Evolutionary conservation across 2,329 filamentous ascomycete genomes (phyloP).

Genomic region (Penicillium sp.): DNA sequence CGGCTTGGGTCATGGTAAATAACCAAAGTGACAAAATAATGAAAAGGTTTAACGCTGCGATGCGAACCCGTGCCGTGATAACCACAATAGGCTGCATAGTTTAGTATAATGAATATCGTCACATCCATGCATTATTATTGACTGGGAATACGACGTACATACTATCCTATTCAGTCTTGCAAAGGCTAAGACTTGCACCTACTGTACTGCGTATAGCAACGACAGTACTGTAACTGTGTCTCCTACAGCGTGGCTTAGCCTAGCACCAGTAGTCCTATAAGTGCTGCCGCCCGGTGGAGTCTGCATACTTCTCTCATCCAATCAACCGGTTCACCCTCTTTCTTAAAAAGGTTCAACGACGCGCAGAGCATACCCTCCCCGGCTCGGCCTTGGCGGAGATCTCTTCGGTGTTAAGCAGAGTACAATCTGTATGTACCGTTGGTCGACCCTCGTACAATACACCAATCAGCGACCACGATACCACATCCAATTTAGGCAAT

Average conservation of each 20-base stretch:
- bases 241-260: background rate
- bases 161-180: background rate
- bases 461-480: conserved; percentile 12
- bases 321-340: background rate
- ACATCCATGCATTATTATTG: too few relatives aligned
- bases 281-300: conserved; percentile 10
- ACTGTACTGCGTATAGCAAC: background rate
- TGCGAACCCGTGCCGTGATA: background rate
- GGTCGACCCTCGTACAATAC: conserved; percentile 8
- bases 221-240: background rate
- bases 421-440: background rate
- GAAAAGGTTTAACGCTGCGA: background rate
- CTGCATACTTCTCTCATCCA: conserved; percentile 5
- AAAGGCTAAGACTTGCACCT: background rate
- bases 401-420: conserved; percentile 1
- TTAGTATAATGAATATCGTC: background rate
- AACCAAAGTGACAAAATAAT: background rate
- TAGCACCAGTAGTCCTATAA: background rate
- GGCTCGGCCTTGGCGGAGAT: background rate
- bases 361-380: conserved; percentile 16
- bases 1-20: background rate
- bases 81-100: background rate
- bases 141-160: background rate
- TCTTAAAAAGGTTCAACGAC: conserved; percentile 21
- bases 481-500: background rate